phyloP scores from a whole-genome alignment of 1,139 yeast species.

The Pichia sp. region DNA sequence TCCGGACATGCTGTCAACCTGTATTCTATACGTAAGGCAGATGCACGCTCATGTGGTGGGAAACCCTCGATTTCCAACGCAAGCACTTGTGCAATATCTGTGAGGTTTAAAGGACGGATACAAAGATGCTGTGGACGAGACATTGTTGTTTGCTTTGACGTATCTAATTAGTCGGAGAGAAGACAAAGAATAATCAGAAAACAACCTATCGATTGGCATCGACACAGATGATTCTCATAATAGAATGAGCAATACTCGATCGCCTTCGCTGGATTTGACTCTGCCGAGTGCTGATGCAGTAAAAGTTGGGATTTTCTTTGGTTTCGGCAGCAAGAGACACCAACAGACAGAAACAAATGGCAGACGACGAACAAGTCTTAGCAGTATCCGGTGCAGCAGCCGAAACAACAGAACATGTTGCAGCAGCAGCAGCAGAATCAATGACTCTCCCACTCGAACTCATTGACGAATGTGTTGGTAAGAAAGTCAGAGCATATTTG shows the following conservation, averaged over 20 bases:
- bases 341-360: not conserved
- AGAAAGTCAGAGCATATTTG: constrained; percentile 70
- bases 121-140: constrained; percentile 55
- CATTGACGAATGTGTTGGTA: constrained; percentile 82
- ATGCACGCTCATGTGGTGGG: constrained; percentile 60
- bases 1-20: constrained; percentile 83
- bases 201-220: not conserved
- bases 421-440: constrained; percentile 5
- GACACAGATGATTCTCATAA: not conserved
- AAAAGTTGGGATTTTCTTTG: not conserved
- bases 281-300: not conserved
- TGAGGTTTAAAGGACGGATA: constrained; percentile 71
- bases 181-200: not conserved
- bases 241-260: not conserved
- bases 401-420: not conserved
- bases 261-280: not conserved
- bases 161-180: too few relatives aligned
- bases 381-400: not conserved
- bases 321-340: not conserved
- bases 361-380: not conserved
- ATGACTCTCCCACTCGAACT: constrained; percentile 62
- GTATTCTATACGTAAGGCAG: constrained; percentile 57
- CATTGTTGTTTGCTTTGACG: constrained; percentile 12
- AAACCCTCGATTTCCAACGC: constrained; percentile 67
- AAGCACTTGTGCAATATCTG: constrained; percentile 57